Evolutionary conservation across 2,329 filamentous ascomycete genomes (phyloP), one percentile per base, ranked within the genome.

Genomic region (Paracorniculantispora psalliotae): DNA sequence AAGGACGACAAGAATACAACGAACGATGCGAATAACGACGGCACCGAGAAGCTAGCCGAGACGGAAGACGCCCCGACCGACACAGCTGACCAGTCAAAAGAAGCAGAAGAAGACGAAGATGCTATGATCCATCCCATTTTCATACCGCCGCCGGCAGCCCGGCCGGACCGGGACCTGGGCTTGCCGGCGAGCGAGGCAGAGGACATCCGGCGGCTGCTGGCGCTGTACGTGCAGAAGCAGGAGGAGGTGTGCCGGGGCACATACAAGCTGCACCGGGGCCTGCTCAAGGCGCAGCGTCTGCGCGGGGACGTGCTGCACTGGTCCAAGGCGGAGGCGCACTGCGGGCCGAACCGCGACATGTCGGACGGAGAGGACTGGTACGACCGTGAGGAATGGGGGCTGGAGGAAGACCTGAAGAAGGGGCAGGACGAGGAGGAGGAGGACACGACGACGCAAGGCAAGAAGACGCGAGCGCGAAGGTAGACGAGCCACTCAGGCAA

Each of bases 281-380:
- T 96, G 55, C 77, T 92, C 62, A 83, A 83, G 65, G 89, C 89
- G 1, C 86, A 93, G 65, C 81, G 89, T 47, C 81, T 89, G 71
- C 82, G 90, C 28, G 85, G 84, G 66, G 81, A 85, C 21, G 89
- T 94, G 3, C 81, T 88, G 69, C 82, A 84, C 64, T 92, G 89
- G 87, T 82, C 86, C 64, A 91, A 91, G 69, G 87, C 90, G 1
- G 90, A 93, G 73, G 89, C 82, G 23, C 90, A 93, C 67, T 79
- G 78, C 55, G 84, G 85, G 1, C 69, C 77, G 19, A 84, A 86
- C 69, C 72, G 86, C 52, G 89, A 92, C 71, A 86, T 94, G 86
- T 92, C 88, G 53, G 91, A 96, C 69, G 90, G 90, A 12, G 91
- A 96, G 76, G 91, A 96, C 70, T 96, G 90, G 89, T 92, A 92